phyloP scores from a whole-genome alignment of 768 basidiomycete species.

The Rhizopogon salebrosus region DNA sequence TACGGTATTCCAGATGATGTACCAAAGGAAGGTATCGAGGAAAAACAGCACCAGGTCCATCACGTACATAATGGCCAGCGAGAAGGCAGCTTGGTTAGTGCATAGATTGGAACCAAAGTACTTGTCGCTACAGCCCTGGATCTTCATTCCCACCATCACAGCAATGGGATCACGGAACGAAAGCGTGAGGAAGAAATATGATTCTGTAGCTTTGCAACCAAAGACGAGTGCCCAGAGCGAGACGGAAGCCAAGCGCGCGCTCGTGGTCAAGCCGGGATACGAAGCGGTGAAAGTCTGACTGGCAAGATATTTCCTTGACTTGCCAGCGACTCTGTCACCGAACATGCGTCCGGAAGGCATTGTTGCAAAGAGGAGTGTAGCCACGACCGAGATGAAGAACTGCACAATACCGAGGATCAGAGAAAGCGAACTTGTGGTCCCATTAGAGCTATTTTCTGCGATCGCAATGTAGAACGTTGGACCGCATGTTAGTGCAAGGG shows the following conservation, averaged over 20 bases:
- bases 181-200: constrained; percentile 95
- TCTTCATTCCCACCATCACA: constrained; percentile 96
- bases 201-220: constrained; percentile 93
- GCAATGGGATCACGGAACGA: constrained; percentile 91
- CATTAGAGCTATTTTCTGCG: constrained; percentile 55
- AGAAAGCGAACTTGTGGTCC: constrained; percentile 64
- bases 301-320: constrained; percentile 94
- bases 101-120: constrained; percentile 83
- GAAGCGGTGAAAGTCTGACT: constrained; percentile 98
- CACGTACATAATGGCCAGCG: constrained; percentile 95
- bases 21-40: constrained; percentile 99
- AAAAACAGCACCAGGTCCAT: constrained; percentile 98
- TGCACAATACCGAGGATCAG: constrained; percentile 95
- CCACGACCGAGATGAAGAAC: constrained; percentile 87
- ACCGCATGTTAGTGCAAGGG: constrained; percentile 85
- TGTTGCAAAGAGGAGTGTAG: constrained; percentile 81
- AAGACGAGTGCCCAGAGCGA: constrained; percentile 90
- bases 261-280: constrained; percentile 66
- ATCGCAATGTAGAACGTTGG: constrained; percentile 95
- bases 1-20: constrained; percentile 98
- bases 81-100: constrained; percentile 90
- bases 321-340: constrained; percentile 94
- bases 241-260: constrained; percentile 73
- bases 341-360: constrained; percentile 99
- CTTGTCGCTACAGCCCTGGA: constrained; percentile 85